Evolutionary conservation across 805 yeast species (phyloP).

Genomic region (Candida taoyuanica): DNA sequence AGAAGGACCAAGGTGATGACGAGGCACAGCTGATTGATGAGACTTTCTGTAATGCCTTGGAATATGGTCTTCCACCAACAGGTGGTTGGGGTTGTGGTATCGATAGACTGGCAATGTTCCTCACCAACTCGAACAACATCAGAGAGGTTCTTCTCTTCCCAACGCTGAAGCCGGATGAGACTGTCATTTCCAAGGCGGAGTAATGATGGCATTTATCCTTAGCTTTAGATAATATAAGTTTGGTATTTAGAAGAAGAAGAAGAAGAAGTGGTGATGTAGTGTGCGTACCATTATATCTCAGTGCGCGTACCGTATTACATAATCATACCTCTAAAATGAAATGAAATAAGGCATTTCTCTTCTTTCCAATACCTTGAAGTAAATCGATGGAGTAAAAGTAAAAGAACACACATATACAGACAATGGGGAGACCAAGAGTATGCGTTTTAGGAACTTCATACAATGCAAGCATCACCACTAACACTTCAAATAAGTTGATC

Average conservation of each 20-base stretch:
- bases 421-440: conserved; percentile 26
- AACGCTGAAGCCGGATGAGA: conserved; percentile 90
- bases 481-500: conserved; percentile 39
- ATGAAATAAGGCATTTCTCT: too few species aligned
- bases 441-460: not conserved
- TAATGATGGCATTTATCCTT: too few species aligned
- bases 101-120: conserved; percentile 96
- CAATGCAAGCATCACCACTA: not conserved
- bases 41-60: conserved; percentile 95
- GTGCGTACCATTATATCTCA: too few species aligned
- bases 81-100: conserved; percentile 99
- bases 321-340: too few species aligned
- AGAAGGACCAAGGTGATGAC: conserved; percentile 98
- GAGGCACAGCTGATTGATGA: conserved; percentile 97
- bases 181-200: conserved; percentile 6
- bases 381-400: too few species aligned
- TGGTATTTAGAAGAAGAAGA: too few species aligned
- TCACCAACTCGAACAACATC: conserved; percentile 92
- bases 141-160: conserved; percentile 98
- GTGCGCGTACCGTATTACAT: too few species aligned
- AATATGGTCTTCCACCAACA: conserved; percentile 98
- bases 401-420: not conserved
- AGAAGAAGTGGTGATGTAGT: too few species aligned
- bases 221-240: too few species aligned
- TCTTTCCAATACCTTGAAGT: too few species aligned